Percentiles rank a stretch among this genome's conserved stretches.
Conservation (phyloP, 257 asterid genomes). For the Nicotiana tomentosiformis region DNA sequence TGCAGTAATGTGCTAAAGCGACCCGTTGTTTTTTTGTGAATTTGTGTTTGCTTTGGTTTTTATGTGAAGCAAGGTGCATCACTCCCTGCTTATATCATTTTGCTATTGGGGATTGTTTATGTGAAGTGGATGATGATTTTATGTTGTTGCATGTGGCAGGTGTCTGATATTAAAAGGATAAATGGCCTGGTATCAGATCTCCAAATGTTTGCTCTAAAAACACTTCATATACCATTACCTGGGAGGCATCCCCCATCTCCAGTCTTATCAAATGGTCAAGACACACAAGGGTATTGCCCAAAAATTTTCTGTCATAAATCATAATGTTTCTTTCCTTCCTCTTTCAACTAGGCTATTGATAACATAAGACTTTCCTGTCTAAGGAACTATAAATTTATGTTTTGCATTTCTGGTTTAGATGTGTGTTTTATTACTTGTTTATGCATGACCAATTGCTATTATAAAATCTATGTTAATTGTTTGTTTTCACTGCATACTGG, state of each 20-base stretch:
- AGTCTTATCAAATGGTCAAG: slow-evolving; percentile 37
- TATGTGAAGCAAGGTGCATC: too few species aligned
- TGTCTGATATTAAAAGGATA: slow-evolving; percentile 72
- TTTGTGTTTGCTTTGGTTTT: not conserved
- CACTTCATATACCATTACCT: slow-evolving; percentile 74
- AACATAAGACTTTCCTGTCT: not conserved
- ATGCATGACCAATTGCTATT: not conserved
- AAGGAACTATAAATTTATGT: not conserved
- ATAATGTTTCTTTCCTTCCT: not conserved
- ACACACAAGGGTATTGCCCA: slow-evolving; percentile 33
- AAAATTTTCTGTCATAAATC: not conserved
- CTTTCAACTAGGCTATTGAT: not conserved
- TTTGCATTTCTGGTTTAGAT: not conserved
- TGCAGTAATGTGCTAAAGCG: not conserved
- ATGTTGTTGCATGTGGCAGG: slow-evolving; percentile 30
- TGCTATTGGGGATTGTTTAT: not conserved
- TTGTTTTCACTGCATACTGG: not conserved
- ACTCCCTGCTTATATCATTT: not conserved
- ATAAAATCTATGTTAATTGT: not conserved
- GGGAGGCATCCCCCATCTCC: slow-evolving; percentile 91
- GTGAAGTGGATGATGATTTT: not conserved
- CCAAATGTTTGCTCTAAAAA: slow-evolving; percentile 90
- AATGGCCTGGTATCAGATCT: slow-evolving; percentile 84
- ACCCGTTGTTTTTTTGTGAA: not conserved
- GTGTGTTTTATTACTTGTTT: not conserved